Evolutionary conservation across 1,139 yeast genomes (phyloP).

Genomic region (Protomyces inouyei): DNA sequence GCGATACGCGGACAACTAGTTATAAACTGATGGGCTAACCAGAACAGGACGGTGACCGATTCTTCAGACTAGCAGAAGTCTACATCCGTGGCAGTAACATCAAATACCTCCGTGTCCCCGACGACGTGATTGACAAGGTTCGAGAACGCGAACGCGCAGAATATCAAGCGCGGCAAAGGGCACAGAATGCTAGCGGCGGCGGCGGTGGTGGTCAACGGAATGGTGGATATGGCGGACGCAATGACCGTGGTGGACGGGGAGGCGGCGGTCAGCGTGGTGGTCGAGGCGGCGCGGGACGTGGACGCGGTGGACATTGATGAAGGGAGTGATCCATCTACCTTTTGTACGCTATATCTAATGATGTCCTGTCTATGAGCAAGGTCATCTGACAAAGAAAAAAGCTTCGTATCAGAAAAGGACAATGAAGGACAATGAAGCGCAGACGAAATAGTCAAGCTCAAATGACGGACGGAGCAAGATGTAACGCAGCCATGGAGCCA

Average conservation of each 20-base stretch:
- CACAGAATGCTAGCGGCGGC: slow-evolving; percentile 27
- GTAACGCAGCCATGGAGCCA: slow-evolving; percentile 2
- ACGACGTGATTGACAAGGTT: slow-evolving; percentile 49
- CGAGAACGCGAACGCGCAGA: slow-evolving; percentile 73
- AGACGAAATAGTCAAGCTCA: too few relatives aligned
- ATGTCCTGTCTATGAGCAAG: not conserved
- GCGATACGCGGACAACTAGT: not conserved
- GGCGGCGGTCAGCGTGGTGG: slow-evolving; percentile 33
- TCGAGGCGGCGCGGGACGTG: slow-evolving; percentile 26
- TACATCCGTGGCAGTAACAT: slow-evolving; percentile 82
- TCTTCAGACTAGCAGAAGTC: slow-evolving; percentile 66
- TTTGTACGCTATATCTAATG: not conserved
- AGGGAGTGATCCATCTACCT: not conserved
- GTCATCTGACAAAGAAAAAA: not conserved
- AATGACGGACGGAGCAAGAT: not conserved
- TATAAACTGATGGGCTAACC: not conserved
- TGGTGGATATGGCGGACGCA: slow-evolving; percentile 28
- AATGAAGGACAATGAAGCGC: not conserved
- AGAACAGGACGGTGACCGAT: slow-evolving; percentile 53
- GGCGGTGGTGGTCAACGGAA: slow-evolving; percentile 5
- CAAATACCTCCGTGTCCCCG: slow-evolving; percentile 62
- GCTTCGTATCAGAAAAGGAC: not conserved
- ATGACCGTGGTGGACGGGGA: slow-evolving; percentile 32
- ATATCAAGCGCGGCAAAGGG: slow-evolving; percentile 35
- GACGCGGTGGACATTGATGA: slow-evolving; percentile 2